phyloP scores from a whole-genome alignment of 805 yeast species.

The Monosporozyma servazzii region DNA sequence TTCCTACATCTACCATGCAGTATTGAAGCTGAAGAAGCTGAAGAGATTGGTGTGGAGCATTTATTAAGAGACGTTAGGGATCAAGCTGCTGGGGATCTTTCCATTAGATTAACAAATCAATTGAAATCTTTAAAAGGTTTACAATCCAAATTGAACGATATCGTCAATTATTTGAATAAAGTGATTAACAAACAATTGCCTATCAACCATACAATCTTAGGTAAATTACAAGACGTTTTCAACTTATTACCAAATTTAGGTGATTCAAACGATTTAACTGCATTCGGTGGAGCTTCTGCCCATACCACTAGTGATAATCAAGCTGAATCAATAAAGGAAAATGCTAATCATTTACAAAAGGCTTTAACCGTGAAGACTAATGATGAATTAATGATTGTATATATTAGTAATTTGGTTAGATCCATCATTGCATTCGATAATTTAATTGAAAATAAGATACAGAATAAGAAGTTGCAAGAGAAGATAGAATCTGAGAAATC shows the following conservation, averaged over 20 bases:
- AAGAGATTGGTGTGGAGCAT: conserved; percentile 98
- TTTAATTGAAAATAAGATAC: conserved; percentile 89
- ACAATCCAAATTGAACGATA: conserved; percentile 67
- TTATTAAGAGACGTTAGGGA: conserved; percentile 87
- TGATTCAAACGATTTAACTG: conserved; percentile 12
- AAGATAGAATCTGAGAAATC: conserved; percentile 6
- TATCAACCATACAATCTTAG: conserved; percentile 80
- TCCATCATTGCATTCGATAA: conserved; percentile 95
- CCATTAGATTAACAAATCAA: conserved; percentile 81
- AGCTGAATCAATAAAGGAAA: conserved; percentile 3
- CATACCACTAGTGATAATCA: conserved; percentile 21
- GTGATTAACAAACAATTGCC: conserved; percentile 69
- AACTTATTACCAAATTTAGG: conserved; percentile 79
- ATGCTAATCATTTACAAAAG: conserved; percentile 46
- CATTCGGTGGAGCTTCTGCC: background rate
- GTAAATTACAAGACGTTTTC: conserved; percentile 89
- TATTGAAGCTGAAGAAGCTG: conserved; percentile 97
- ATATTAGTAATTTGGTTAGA: conserved; percentile 80
- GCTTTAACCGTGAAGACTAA: conserved; percentile 91
- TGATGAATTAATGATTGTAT: conserved; percentile 91
- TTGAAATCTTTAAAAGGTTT: conserved; percentile 81
- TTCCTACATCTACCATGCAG: conserved; percentile 87
- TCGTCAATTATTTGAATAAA: conserved; percentile 66
- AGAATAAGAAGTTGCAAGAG: conserved; percentile 49
- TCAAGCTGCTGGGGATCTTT: conserved; percentile 89